Percentiles rank a stretch among this genome's conserved stretches.
Evolutionary conservation across 805 yeast genomes (phyloP).

Genomic region (Starmerella sirachaensis): DNA sequence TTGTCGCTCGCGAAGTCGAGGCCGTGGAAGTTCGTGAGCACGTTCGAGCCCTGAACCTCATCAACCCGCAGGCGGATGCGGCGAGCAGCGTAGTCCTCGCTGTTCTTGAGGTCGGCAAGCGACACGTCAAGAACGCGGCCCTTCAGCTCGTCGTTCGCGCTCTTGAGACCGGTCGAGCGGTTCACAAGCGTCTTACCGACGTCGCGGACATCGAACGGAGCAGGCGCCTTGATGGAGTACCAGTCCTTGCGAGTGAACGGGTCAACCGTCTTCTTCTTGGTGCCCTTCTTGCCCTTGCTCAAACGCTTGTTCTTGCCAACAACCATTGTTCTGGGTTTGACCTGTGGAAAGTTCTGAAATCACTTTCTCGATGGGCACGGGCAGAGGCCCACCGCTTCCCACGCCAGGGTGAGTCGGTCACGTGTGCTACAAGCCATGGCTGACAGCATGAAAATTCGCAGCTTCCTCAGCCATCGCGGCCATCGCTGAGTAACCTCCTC

Average conservation of each 20-base stretch:
- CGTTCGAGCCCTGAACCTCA: constrained; percentile 97
- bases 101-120: constrained; percentile 95
- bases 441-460: no score
- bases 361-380: constrained; percentile 3
- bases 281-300: constrained; percentile 87
- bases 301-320: constrained; percentile 80
- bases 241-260: constrained; percentile 99
- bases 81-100: constrained; percentile 98
- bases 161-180: constrained; percentile 95
- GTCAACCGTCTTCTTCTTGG: constrained; percentile 98
- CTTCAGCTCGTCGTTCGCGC: constrained; percentile 95
- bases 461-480: no score
- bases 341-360: constrained; percentile 4
- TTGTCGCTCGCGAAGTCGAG: constrained; percentile 96
- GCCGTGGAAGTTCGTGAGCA: constrained; percentile 99
- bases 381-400: neutral
- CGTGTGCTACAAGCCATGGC: no score
- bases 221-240: constrained; percentile 97
- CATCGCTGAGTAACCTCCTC: no score
- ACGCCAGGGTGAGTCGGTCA: no score
- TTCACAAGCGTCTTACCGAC: constrained; percentile 98
- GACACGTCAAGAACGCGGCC: constrained; percentile 95
- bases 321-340: constrained; percentile 39
- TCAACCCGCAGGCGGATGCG: constrained; percentile 95
- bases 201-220: constrained; percentile 95